A percentile compares a stretch with the other conserved stretches of the same genome.
phyloP scores from a whole-genome alignment of 768 basidiomycete genomes.

The Leccinum uliginosum region DNA sequence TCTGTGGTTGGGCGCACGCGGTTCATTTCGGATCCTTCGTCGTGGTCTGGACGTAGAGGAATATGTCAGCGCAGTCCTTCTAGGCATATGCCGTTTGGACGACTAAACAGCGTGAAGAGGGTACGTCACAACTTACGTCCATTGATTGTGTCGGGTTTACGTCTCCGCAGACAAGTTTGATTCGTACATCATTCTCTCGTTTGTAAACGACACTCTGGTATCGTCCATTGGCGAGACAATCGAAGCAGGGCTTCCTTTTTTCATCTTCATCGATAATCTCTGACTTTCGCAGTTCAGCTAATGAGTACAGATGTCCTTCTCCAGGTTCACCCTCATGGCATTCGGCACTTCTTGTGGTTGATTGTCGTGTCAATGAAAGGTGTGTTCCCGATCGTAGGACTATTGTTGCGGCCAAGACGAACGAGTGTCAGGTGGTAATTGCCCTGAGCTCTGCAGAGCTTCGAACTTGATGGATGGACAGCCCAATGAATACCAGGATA shows the following conservation, averaged over 20 bases:
- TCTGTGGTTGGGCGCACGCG: conserved; percentile 89
- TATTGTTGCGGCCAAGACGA: conserved; percentile 91
- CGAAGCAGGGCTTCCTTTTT: conserved; percentile 96
- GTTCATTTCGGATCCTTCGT: conserved; percentile 81
- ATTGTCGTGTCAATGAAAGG: conserved; percentile 95
- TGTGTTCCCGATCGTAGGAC: conserved; percentile 79
- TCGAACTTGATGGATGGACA: conserved; percentile 98
- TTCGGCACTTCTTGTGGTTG: conserved; percentile 90
- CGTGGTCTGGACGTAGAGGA: conserved; percentile 96
- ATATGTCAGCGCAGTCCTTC: conserved; percentile 90
- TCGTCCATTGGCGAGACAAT: conserved; percentile 97
- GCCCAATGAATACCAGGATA: conserved; percentile 95
- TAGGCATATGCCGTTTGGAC: conserved; percentile 99
- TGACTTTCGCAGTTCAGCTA: conserved; percentile 96
- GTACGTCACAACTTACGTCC: conserved; percentile 40
- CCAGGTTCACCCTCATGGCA: conserved; percentile 95
- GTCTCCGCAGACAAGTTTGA: conserved; percentile 75
- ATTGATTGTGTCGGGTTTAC: conserved; percentile 3
- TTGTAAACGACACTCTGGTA: conserved; percentile 96
- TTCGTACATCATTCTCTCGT: conserved; percentile 96
- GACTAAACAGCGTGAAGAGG: conserved; percentile 83
- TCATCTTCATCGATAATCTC: conserved; percentile 51
- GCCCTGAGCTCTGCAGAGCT: conserved; percentile 95
- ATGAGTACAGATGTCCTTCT: conserved; percentile 91
- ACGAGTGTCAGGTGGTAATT: conserved; percentile 95